A percentile compares a stretch with the other conserved stretches of the same genome.
These are phyloP conservation scores for Teratosphaeria viscida DNA, from an alignment of 2,329 filamentous ascomycete genomes.

Conservation along the genomic window DNA sequence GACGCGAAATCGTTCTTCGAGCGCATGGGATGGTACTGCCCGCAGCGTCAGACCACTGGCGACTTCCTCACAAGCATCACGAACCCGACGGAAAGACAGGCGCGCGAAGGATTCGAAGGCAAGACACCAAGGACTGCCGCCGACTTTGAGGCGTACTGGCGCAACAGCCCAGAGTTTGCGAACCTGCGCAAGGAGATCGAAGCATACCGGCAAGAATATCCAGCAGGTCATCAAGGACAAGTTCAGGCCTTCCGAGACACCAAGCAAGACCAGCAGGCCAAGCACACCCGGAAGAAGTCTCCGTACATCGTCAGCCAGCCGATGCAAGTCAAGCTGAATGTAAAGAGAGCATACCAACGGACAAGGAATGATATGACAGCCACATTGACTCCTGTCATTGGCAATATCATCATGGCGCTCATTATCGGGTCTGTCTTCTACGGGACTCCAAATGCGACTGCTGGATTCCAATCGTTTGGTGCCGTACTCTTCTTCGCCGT, in stretches of 20 bases:
- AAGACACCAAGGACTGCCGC: constrained; percentile 57
- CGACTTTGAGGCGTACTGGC: constrained; percentile 51
- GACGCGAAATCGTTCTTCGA: constrained; percentile 57
- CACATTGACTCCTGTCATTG: constrained; percentile 36
- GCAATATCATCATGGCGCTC: constrained; percentile 46
- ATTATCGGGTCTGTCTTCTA: constrained; percentile 55
- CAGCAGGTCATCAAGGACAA: constrained; percentile 30
- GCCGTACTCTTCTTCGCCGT: constrained; percentile 51
- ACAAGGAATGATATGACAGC: constrained; percentile 44
- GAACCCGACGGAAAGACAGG: constrained; percentile 49
- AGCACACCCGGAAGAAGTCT: constrained; percentile 44
- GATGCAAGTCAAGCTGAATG: constrained; percentile 45
- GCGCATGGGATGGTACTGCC: constrained; percentile 58
- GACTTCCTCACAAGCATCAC: constrained; percentile 63
- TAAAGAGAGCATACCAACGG: constrained; percentile 39
- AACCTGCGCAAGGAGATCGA: constrained; percentile 40
- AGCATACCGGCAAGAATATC: constrained; percentile 38
- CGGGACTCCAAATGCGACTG: constrained; percentile 39
- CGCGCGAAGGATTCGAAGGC: constrained; percentile 48
- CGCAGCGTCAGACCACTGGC: constrained; percentile 54
- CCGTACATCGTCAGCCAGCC: constrained; percentile 47
- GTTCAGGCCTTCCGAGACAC: constrained; percentile 36
- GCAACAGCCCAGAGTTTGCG: constrained; percentile 36
- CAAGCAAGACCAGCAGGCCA: constrained; percentile 43
- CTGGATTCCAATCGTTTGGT: constrained; percentile 45